Evolutionary conservation across 345 rosid species (phyloP).

Genomic region (Trapa bicornis): DNA sequence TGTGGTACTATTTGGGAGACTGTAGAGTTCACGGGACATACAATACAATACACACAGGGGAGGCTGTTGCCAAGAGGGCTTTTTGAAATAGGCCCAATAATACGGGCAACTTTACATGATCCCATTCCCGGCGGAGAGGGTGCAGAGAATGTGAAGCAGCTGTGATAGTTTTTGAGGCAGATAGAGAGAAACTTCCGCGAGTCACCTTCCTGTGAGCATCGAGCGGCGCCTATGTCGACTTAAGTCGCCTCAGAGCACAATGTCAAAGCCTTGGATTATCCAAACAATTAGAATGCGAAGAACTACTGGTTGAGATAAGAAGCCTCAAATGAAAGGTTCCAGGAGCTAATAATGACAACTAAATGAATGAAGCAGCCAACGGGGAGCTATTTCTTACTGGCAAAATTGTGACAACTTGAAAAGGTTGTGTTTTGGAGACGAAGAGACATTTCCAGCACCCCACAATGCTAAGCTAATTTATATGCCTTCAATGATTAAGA

Average conservation of each 20-base stretch:
- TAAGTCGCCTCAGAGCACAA: neutral
- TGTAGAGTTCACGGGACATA: constrained; percentile 14
- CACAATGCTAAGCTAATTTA: constrained; percentile 1
- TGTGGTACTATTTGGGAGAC: too few species aligned
- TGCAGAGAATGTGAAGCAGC: constrained; percentile 35
- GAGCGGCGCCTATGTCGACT: neutral
- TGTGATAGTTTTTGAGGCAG: constrained; percentile 19
- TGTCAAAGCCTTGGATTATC: neutral
- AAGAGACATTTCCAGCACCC: neutral
- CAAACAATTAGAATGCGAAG: neutral
- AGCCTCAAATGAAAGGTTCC: too few species aligned
- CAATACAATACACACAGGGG: constrained; percentile 22
- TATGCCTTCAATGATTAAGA: neutral
- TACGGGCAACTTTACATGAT: constrained; percentile 32
- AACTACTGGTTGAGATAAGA: too few species aligned
- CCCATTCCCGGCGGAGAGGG: constrained; percentile 32
- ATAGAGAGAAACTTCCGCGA: constrained; percentile 35
- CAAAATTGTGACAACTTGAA: neutral
- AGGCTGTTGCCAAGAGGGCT: constrained; percentile 13
- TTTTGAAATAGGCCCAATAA: constrained; percentile 34
- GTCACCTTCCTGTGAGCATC: constrained; percentile 30
- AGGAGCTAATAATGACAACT: neutral
- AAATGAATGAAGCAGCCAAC: neutral
- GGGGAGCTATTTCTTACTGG: neutral
- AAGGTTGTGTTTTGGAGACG: neutral